phyloP scores from a whole-genome alignment of 2,329 filamentous ascomycete species.

The Zymoseptoria passerinii region DNA sequence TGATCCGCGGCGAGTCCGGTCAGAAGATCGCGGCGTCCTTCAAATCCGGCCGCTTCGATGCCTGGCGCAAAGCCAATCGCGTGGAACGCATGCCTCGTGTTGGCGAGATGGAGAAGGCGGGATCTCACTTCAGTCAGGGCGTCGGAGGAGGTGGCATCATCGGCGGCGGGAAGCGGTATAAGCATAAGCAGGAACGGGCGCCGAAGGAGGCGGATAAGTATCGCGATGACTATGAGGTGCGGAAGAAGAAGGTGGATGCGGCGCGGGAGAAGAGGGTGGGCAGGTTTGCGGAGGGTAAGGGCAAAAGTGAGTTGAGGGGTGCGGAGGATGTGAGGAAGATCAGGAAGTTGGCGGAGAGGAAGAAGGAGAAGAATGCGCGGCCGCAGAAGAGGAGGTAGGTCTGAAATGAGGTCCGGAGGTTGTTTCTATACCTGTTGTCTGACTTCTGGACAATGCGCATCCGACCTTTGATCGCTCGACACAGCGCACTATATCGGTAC shows the following conservation, averaged over 20 bases:
- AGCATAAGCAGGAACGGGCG: slow-evolving; percentile 78
- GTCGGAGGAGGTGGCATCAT: slow-evolving; percentile 25
- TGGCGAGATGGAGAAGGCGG: slow-evolving; percentile 62
- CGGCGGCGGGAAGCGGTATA: slow-evolving; percentile 54
- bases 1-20: slow-evolving; percentile 81
- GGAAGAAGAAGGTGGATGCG: slow-evolving; percentile 82
- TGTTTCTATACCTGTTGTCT: too few relatives aligned
- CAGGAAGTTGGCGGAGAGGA: slow-evolving; percentile 66
- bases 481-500: slow-evolving; percentile 4
- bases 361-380: slow-evolving; percentile 79
- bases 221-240: slow-evolving; percentile 79
- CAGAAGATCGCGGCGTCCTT: slow-evolving; percentile 94
- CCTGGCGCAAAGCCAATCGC: slow-evolving; percentile 81
- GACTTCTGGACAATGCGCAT: too few relatives aligned
- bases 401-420: too few relatives aligned
- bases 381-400: slow-evolving; percentile 36
- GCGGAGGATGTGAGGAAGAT: slow-evolving; percentile 79
- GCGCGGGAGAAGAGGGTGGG: slow-evolving; percentile 78
- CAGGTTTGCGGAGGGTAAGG: slow-evolving; percentile 60
- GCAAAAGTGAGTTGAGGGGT: slow-evolving; percentile 73
- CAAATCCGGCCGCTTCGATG: slow-evolving; percentile 86
- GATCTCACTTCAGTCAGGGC: slow-evolving; percentile 25
- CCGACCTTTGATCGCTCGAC: too few relatives aligned
- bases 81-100: slow-evolving; percentile 69
- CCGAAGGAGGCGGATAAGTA: slow-evolving; percentile 92